Evolutionary conservation across 805 yeast genomes (phyloP), one percentile per base, ranked within the genome.

Genomic region (Yarrowia bubula): DNA sequence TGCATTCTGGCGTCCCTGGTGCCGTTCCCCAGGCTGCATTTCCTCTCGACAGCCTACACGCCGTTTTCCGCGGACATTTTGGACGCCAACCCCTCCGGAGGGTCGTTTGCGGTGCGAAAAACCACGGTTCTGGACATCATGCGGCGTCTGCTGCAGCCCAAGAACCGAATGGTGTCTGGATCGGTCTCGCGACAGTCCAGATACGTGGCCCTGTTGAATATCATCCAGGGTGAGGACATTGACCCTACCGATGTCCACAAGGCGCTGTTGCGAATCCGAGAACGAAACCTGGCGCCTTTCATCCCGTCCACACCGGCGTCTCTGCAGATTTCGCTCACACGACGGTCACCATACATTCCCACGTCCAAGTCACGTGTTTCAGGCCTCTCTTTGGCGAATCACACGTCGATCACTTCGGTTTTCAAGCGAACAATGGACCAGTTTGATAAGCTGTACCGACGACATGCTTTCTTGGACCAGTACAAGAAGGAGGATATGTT

Each of bases 241-340:
- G 90, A 88, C 69, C 90, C 87, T 61, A 77, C 78, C 3, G 98
- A 92, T 69, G 82, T 89, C 3, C 86, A 78, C 69, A 78, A 78
- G 66, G 71, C 79, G 8, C 69, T 79, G n/a, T 67, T 76, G 51
- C 74, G 80, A 17, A 73, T 77, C 47, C 72, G 80, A 28, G 80
- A 78, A 50, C 75, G 80, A 28, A 73, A 74, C n/a, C 70, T 73
- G 64, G 80, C 91, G 0, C 80, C 83, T 32, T 95, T 91, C 77
- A 90, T 90, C 3, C 95, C 96, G 0, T 89, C 96, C 92, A 84
- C 91, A 0, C 86, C 95, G 0, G 83, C 92, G 0, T 83, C 92
- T 8, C 82, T 92, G 6, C 95, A 91, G 71, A 79, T 92, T 0
- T 92, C 93, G 8, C 79, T 86, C 55, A 92, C 96, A 0, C 81